These are phyloP conservation scores for Prosopis cineraria DNA, from an alignment of 306 rosid species.

Conservation along the genomic window DNA sequence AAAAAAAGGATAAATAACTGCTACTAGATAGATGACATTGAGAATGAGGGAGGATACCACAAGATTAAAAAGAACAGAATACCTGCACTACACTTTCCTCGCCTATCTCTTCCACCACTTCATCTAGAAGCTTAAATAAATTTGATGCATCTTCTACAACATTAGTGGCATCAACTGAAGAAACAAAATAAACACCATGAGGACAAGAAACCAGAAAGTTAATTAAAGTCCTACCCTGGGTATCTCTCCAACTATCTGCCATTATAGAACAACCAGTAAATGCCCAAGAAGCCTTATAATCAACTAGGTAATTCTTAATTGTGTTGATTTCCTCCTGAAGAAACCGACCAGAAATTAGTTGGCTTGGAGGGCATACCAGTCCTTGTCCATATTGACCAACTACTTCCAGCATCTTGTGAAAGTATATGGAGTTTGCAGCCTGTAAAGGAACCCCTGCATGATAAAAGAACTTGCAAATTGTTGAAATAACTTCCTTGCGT, in stretches of 20 bases:
- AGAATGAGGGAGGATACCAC: slow-evolving; percentile 29
- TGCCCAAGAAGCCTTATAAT: slow-evolving; percentile 86
- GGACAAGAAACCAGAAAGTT: slow-evolving; percentile 88
- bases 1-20: slow-evolving; percentile 28
- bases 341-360: slow-evolving; percentile 65
- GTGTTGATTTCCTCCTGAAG: slow-evolving; percentile 77
- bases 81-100: slow-evolving; percentile 96
- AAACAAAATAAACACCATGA: slow-evolving; percentile 78
- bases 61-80: slow-evolving; percentile 48
- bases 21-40: slow-evolving; percentile 30
- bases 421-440: slow-evolving; percentile 82
- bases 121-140: slow-evolving; percentile 83
- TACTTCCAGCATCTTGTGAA: slow-evolving; percentile 87
- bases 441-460: slow-evolving; percentile 90
- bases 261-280: slow-evolving; percentile 84
- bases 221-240: slow-evolving; percentile 64
- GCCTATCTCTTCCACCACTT: slow-evolving; percentile 85
- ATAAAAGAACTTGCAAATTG: slow-evolving; percentile 92
- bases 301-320: slow-evolving; percentile 66
- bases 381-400: slow-evolving; percentile 85
- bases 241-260: slow-evolving; percentile 87
- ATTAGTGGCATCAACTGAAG: slow-evolving; percentile 78
- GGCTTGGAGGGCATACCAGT: slow-evolving; percentile 73
- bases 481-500: slow-evolving; percentile 76
- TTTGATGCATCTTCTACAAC: slow-evolving; percentile 67